These are phyloP conservation scores for Pseudopediastrum boryanum DNA, from an alignment of 139 green algal genomes.

Conservation along the genomic window DNA sequence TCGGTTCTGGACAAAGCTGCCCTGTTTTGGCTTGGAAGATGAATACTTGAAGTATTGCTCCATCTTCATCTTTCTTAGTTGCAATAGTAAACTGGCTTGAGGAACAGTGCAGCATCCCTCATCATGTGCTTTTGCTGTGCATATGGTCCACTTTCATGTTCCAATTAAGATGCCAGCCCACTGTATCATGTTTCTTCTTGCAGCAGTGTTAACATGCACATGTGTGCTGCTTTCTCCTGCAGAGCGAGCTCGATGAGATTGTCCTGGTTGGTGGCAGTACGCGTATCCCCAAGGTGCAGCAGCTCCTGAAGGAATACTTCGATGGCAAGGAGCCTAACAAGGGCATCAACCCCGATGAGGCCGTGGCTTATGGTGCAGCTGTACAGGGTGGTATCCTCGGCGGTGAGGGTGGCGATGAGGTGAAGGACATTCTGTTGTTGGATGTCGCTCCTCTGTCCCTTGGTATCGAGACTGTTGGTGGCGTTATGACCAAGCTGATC, in stretches of 20 bases:
- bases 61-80: too few species aligned
- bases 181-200: too few species aligned
- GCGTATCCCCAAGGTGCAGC: slow-evolving; percentile 92
- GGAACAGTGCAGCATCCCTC: too few species aligned
- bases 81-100: too few species aligned
- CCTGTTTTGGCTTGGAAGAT: too few species aligned
- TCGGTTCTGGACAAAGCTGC: too few species aligned
- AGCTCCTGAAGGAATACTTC: slow-evolving; percentile 87
- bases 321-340: slow-evolving; percentile 93
- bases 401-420: slow-evolving; percentile 46
- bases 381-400: slow-evolving; percentile 66
- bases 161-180: too few species aligned
- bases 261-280: slow-evolving; percentile 96
- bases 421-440: slow-evolving; percentile 86
- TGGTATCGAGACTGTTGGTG: slow-evolving; percentile 92
- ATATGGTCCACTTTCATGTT: too few species aligned
- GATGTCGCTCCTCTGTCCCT: slow-evolving; percentile 90
- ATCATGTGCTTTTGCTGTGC: too few species aligned
- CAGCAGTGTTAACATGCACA: too few species aligned
- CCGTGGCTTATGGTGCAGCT: slow-evolving; percentile 89
- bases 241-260: slow-evolving; percentile 87
- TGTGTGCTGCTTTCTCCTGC: too few species aligned
- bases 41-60: too few species aligned
- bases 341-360: slow-evolving; percentile 94
- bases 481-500: slow-evolving; percentile 96